Percentiles rank a stretch among this genome's conserved stretches.
Conservation (phyloP, 1,284 basidiomycete species). For the Leccinum pachyderme region DNA sequence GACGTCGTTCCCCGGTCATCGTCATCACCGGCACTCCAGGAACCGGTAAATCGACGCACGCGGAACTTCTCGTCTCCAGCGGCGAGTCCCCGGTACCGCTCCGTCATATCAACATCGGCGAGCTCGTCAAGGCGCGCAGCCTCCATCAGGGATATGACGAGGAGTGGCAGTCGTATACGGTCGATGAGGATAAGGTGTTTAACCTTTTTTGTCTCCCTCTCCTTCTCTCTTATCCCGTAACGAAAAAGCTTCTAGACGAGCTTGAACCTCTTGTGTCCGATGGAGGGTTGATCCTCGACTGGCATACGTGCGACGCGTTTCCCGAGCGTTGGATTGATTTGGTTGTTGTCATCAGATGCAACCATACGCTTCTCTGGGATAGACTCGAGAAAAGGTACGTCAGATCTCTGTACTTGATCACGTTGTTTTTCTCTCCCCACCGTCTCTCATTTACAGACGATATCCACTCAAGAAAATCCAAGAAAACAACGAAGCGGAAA, state of each 20-base stretch:
- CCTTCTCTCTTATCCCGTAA: background rate
- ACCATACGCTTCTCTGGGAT: constrained; percentile 90
- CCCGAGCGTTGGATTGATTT: constrained; percentile 97
- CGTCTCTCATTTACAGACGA: constrained; percentile 48
- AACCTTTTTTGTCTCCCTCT: background rate
- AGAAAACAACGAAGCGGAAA: constrained; percentile 98
- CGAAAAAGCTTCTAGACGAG: constrained; percentile 78
- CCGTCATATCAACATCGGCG: constrained; percentile 86
- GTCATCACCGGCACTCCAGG: constrained; percentile 91
- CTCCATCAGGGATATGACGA: constrained; percentile 88
- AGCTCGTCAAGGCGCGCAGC: constrained; percentile 81
- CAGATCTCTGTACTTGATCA: background rate
- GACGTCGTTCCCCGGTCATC: constrained; percentile 66
- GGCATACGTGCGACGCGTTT: constrained; percentile 95
- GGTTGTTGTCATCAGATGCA: constrained; percentile 90
- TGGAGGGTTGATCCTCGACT: constrained; percentile 91
- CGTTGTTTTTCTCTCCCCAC: background rate
- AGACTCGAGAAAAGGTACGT: constrained; percentile 88
- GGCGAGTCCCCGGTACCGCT: constrained; percentile 67
- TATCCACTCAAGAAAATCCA: constrained; percentile 94
- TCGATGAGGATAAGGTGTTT: constrained; percentile 92
- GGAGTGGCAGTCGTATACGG: constrained; percentile 92
- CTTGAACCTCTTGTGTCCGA: constrained; percentile 68
- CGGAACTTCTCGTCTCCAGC: constrained; percentile 60
- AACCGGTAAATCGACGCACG: constrained; percentile 89